Conservation (phyloP, 805 yeast species). For the Candida piceae region DNA sequence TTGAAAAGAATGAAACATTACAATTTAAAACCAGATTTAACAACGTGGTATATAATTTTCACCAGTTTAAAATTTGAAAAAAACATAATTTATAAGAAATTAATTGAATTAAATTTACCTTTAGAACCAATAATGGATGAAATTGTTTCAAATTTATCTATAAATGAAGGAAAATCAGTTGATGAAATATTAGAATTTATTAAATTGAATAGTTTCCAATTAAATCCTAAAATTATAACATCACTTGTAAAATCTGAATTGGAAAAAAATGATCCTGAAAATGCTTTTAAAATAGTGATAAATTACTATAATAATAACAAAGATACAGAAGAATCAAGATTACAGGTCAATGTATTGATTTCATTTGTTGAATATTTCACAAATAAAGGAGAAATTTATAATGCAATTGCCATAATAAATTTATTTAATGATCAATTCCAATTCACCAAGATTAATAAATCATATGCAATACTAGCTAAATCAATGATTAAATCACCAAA, state of each 20-base stretch:
- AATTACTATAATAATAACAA: neutral
- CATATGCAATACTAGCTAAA: constrained; percentile 9
- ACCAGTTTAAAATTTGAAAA: constrained; percentile 5
- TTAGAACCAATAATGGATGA: constrained; percentile 11
- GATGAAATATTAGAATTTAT: constrained; percentile 4
- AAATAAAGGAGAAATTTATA: constrained; percentile 12
- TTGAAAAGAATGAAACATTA: constrained; percentile 13
- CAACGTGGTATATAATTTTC: constrained; percentile 21
- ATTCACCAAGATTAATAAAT: constrained; percentile 11
- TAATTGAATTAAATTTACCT: constrained; percentile 6
- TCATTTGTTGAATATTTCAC: constrained; percentile 15
- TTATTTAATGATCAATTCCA: constrained; percentile 7
- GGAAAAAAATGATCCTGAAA: constrained; percentile 7
- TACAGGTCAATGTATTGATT: constrained; percentile 6
- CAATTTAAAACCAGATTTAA: constrained; percentile 13
- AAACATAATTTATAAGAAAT: constrained; percentile 7
- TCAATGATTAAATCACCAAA: constrained; percentile 8
- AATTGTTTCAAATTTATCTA: constrained; percentile 4
- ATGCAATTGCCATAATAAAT: constrained; percentile 20
- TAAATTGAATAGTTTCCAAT: neutral
- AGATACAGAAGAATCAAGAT: neutral
- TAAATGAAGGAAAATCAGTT: constrained; percentile 1
- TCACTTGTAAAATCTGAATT: constrained; percentile 8
- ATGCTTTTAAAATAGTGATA: constrained; percentile 12
- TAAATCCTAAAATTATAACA: constrained; percentile 7